Evolutionary conservation across 73 alveolate species (phyloP).

Genomic region (Paramecium biaurelia): DNA sequence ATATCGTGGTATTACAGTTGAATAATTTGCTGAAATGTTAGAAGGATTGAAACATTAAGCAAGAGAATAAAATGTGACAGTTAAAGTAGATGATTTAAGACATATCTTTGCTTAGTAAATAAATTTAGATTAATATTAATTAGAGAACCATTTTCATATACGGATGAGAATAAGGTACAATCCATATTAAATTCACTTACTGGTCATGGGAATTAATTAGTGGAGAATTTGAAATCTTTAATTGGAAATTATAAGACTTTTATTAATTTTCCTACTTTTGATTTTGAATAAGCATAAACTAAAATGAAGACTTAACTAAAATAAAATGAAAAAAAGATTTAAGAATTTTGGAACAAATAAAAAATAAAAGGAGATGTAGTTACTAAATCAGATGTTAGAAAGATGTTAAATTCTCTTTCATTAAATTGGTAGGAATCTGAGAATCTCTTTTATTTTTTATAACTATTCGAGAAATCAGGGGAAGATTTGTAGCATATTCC

Average conservation of each 20-base stretch:
- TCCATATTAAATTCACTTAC: background rate
- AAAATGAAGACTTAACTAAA: background rate
- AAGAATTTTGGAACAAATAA: conserved; percentile 4
- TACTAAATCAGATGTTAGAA: background rate
- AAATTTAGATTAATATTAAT: background rate
- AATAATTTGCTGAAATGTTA: background rate
- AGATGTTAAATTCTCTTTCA: background rate
- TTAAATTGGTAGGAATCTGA: conserved; percentile 28
- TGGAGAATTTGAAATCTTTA: background rate
- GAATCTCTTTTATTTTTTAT: background rate
- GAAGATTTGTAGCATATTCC: background rate
- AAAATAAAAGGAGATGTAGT: background rate
- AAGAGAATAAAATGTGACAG: conserved; percentile 10
- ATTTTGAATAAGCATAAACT: background rate
- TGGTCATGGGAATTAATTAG: conserved; percentile 13
- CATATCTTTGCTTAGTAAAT: background rate
- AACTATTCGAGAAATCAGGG: conserved; percentile 37
- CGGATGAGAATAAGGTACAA: background rate
- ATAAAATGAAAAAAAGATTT: background rate
- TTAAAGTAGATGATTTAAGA: conserved; percentile 19
- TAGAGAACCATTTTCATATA: conserved; percentile 36
- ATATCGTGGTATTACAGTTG: background rate
- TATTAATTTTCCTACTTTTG: conserved; percentile 25
- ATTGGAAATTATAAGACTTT: conserved; percentile 22
- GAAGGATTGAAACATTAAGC: conserved; percentile 14